phyloP scores from a whole-genome alignment of 2,329 filamentous ascomycete species.

The Cytospora schulzeri region DNA sequence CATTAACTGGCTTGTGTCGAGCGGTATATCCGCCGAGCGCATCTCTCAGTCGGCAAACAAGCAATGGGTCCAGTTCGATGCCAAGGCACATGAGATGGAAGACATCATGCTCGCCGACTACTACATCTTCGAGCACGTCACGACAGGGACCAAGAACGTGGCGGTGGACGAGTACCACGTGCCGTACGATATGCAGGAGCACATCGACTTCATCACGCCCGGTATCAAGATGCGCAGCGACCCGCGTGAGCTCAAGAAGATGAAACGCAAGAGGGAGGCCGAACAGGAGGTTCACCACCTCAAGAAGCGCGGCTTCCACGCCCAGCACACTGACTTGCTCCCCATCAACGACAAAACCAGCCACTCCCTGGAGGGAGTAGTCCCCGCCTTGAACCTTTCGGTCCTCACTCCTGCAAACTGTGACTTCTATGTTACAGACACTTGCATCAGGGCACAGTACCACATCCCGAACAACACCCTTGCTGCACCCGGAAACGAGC shows the following conservation, averaged over 20 bases:
- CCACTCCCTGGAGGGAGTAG: neutral
- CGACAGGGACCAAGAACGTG: conserved; percentile 40
- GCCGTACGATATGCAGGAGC: conserved; percentile 45
- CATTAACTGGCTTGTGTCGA: conserved; percentile 38
- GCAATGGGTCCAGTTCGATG: conserved; percentile 48
- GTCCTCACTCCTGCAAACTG: conserved; percentile 22
- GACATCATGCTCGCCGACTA: conserved; percentile 43
- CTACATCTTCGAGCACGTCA: conserved; percentile 43
- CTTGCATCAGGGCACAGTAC: conserved; percentile 29
- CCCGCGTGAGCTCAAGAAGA: conserved; percentile 18
- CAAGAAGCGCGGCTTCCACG: conserved; percentile 12
- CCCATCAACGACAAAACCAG: conserved; percentile 1
- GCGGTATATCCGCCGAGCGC: conserved; percentile 29
- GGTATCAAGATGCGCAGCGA: conserved; percentile 46
- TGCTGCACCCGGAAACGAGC: conserved; percentile 27
- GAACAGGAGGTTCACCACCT: neutral
- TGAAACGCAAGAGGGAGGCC: conserved; percentile 13
- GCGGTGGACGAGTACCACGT: conserved; percentile 50
- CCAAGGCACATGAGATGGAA: conserved; percentile 42
- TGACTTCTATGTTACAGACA: conserved; percentile 28
- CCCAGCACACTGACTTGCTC: conserved; percentile 16
- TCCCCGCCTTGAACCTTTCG: conserved; percentile 10
- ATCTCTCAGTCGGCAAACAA: conserved; percentile 33
- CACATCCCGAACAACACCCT: conserved; percentile 25
- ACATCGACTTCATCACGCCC: conserved; percentile 57